Percentiles rank a stretch among this genome's conserved stretches.
Conservation (phyloP, 2,329 filamentous ascomycete genomes). For the Hymenoscyphus fructigenus region DNA sequence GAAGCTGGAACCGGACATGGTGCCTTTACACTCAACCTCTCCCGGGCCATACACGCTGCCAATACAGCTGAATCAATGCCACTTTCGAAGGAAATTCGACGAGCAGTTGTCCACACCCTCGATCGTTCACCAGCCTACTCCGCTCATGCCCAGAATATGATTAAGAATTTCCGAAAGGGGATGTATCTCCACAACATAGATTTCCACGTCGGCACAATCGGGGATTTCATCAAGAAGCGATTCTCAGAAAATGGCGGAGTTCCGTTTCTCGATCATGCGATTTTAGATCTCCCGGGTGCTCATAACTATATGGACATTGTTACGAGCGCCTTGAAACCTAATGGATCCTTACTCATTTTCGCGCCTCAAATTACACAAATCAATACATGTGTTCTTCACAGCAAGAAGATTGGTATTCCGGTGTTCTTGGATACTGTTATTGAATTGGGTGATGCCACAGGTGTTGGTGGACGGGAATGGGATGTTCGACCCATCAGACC, state of each 20-base stretch:
- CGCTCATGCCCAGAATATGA: constrained; percentile 60
- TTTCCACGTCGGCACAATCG: constrained; percentile 69
- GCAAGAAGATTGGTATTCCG: constrained; percentile 54
- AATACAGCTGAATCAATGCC: constrained; percentile 50
- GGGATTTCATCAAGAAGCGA: constrained; percentile 59
- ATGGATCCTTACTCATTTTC: constrained; percentile 69
- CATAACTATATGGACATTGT: constrained; percentile 51
- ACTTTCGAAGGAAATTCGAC: constrained; percentile 40
- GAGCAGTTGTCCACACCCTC: constrained; percentile 72
- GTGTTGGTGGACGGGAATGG: constrained; percentile 58
- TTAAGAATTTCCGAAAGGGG: constrained; percentile 66
- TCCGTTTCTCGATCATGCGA: constrained; percentile 69
- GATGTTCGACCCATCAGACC: constrained; percentile 53
- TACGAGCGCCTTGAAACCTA: constrained; percentile 57
- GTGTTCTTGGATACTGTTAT: constrained; percentile 56
- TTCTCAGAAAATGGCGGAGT: constrained; percentile 42
- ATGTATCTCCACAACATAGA: constrained; percentile 70
- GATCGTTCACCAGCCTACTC: constrained; percentile 65
- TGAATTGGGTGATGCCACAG: constrained; percentile 54
- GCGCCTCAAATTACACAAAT: constrained; percentile 79
- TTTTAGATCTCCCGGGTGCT: constrained; percentile 71
- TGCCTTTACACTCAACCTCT: constrained; percentile 71
- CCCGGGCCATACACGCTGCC: constrained; percentile 72
- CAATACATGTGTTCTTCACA: constrained; percentile 57
- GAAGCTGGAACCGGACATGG: constrained; percentile 87